Base-by-base conservation (phyloP, 371 early-diverging fungal genomes). In the Mortierella sp. region DNA sequence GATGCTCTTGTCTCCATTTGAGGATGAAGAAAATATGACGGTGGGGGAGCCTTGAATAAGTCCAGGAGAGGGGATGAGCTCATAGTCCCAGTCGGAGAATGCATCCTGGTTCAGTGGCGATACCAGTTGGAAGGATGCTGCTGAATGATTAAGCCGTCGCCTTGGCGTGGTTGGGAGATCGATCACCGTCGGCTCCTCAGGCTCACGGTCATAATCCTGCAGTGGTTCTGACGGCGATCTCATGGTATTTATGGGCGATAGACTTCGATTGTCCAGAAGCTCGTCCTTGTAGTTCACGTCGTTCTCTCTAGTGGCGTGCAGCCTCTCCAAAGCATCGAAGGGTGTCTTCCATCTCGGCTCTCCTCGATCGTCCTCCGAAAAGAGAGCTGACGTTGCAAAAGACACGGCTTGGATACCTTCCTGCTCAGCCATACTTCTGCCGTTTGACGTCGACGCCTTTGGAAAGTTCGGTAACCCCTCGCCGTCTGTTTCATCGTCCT, bases 1-100 rank as follows among this genome's bases (percentile, higher is more conserved):
- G 17, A 4, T 27, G 42, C 23, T 4, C 19, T 4, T 39, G 15
- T 28, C n/a, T 8, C 27, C 12, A 23, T 46, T 37, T 7, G 42
- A 24, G 15, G 60, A 51, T 4, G 69, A 46, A 12, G 69, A 46
- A 12, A 56, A 39, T 6, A 56, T 46, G 47, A 56, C 51, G 4
- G 44, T 41, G 5, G 54, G 50, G 2, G 41, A 42, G 8, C 30
- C n/a, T 1, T 28, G 24, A 2, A 42, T 43, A 6, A 23, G 32
- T 3, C 19, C 37, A 3, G 41, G 54, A 7, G 47, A 27, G 6
- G 46, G 41, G 9, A 60, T 43, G 30, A 60, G 60, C 21, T 56
- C 61, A 52, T 46, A 69, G n/a, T 69, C 70, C 70, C 70, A 69
- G 23, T 62, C 57, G 2, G 62, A 23, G 46, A 62, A 57, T 2